These are phyloP conservation scores for Aphanocladium album DNA, from an alignment of 2,329 filamentous ascomycete species.

Conservation along the genomic window DNA sequence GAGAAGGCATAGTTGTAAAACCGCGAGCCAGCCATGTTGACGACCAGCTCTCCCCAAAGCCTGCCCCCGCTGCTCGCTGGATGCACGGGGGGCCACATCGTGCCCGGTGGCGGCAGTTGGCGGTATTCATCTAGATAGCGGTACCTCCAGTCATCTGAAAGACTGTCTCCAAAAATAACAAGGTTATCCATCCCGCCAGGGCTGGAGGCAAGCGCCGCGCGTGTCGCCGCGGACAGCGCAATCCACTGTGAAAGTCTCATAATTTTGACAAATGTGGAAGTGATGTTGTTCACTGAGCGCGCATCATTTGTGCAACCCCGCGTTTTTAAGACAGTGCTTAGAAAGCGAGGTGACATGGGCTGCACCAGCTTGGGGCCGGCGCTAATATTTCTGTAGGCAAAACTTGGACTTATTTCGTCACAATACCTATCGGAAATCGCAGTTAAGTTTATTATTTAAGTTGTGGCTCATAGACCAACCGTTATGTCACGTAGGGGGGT, in stretches of 20 bases:
- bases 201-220: not conserved
- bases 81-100: constrained; percentile 39
- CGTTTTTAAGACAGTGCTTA: no score
- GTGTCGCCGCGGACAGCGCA: not conserved
- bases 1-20: constrained; percentile 66
- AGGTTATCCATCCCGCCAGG: constrained; percentile 46
- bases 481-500: no score
- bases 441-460: no score
- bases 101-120: constrained; percentile 57
- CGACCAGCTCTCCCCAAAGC: constrained; percentile 64
- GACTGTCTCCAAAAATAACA: constrained; percentile 70
- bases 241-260: not conserved
- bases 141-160: constrained; percentile 66
- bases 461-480: no score
- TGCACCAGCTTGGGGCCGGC: no score
- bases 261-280: not conserved
- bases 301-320: no score
- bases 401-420: no score
- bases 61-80: constrained; percentile 59
- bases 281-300: no score
- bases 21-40: constrained; percentile 50
- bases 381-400: no score
- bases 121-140: constrained; percentile 59
- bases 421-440: no score
- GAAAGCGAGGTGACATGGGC: no score